Percentiles rank a stretch among this genome's conserved stretches.
Conservation (phyloP, 2,329 filamentous ascomycete genomes). For the Plenodomus biglobosus region DNA sequence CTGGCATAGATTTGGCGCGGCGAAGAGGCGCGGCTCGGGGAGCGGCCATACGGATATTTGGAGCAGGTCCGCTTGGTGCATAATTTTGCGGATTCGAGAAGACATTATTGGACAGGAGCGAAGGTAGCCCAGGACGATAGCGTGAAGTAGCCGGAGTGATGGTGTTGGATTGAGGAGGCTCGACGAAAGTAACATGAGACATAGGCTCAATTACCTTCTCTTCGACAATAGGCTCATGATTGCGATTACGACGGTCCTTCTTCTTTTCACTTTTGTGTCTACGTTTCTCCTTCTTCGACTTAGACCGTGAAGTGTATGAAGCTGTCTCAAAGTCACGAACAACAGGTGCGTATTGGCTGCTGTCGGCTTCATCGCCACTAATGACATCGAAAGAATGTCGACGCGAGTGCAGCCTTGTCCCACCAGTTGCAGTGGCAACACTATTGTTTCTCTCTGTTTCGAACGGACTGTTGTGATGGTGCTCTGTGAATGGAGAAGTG, state of each 20-base stretch:
- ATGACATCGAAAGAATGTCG: constrained; percentile 47
- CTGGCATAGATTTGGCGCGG: constrained; percentile 41
- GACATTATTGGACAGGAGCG: constrained; percentile 70
- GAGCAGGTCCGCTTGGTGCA: constrained; percentile 34
- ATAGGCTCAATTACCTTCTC: constrained; percentile 24
- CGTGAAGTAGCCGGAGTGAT: constrained; percentile 55
- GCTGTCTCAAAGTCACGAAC: constrained; percentile 54
- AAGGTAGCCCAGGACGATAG: constrained; percentile 62
- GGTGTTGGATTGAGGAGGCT: constrained; percentile 32
- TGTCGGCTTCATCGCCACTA: constrained; percentile 59
- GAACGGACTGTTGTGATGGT: constrained; percentile 43
- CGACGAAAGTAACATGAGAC: constrained; percentile 45
- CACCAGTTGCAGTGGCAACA: constrained; percentile 20
- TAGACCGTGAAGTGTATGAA: constrained; percentile 36
- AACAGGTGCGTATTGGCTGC: constrained; percentile 46
- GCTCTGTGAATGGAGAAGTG: constrained; percentile 49
- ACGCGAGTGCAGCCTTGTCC: constrained; percentile 29
- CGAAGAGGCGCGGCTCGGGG: constrained; percentile 31
- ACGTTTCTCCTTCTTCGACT: constrained; percentile 45
- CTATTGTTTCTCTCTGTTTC: constrained; percentile 32
- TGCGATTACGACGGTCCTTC: constrained; percentile 46
- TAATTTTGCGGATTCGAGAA: constrained; percentile 55
- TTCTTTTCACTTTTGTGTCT: constrained; percentile 48
- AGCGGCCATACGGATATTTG: constrained; percentile 38
- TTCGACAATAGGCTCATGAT: constrained; percentile 26